Conservation (phyloP, 371 early-diverging fungal species). For the Mortierella sp. region DNA sequence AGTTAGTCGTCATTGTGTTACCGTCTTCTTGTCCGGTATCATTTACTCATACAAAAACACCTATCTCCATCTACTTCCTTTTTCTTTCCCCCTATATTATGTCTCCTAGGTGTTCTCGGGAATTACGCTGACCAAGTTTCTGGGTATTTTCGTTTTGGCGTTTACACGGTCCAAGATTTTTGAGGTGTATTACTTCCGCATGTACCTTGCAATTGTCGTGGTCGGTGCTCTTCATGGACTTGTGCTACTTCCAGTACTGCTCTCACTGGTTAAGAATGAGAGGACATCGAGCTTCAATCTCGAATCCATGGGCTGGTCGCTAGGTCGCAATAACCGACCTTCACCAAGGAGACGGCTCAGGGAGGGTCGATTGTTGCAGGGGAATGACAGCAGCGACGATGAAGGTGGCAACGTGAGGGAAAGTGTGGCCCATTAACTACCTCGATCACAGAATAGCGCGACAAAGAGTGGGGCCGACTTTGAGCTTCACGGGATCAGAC, state of each 20-base stretch:
- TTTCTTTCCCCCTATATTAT: background rate
- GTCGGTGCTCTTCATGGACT: constrained; percentile 77
- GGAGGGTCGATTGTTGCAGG: constrained; percentile 40
- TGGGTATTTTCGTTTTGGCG: constrained; percentile 77
- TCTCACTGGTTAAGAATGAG: constrained; percentile 60
- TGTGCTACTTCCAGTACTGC: constrained; percentile 73
- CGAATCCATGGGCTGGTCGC: constrained; percentile 41
- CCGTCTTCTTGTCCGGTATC: background rate
- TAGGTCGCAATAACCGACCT: background rate
- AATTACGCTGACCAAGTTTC: constrained; percentile 80
- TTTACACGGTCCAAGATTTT: constrained; percentile 81
- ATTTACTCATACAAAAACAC: too few species aligned
- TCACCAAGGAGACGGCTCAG: constrained; percentile 31
- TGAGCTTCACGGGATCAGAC: background rate
- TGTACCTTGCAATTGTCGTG: constrained; percentile 79
- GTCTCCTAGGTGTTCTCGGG: constrained; percentile 72
- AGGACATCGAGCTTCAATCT: constrained; percentile 25
- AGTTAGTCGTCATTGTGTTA: constrained; percentile 11
- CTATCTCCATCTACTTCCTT: background rate
- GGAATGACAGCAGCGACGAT: constrained; percentile 45
- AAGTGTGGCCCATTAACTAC: constrained; percentile 36
- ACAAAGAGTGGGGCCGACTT: constrained; percentile 26
- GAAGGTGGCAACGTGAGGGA: constrained; percentile 35
- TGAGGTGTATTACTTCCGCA: constrained; percentile 81
- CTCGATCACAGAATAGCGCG: constrained; percentile 35